Evolutionary conservation across 2,329 filamentous ascomycete species (phyloP).

Genomic region (Aspergillus latus): DNA sequence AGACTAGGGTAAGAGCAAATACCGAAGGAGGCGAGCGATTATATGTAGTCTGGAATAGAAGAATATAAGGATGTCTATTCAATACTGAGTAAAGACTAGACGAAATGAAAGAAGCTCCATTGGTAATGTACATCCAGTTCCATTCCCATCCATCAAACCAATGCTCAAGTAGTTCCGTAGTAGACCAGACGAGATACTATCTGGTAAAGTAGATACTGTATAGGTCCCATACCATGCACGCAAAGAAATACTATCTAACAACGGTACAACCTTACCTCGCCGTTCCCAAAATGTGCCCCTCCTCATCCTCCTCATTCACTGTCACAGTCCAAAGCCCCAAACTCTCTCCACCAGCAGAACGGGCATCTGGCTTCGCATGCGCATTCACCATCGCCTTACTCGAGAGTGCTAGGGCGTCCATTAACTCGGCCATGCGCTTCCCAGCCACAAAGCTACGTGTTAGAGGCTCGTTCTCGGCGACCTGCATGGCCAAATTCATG

Average conservation of each 20-base stretch:
- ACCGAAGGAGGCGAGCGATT: no score
- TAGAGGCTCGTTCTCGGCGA: constrained; percentile 67
- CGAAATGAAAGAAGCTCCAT: background rate
- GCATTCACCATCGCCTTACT: constrained; percentile 68
- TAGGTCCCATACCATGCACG: constrained; percentile 6
- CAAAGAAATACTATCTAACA: background rate
- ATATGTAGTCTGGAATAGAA: background rate
- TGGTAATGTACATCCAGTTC: constrained; percentile 7
- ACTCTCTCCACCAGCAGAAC: constrained; percentile 37
- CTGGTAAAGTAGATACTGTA: constrained; percentile 1
- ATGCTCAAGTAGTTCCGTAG: background rate
- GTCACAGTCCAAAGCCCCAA: constrained; percentile 42
- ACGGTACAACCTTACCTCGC: background rate
- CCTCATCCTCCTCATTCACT: constrained; percentile 29
- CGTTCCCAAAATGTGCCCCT: background rate
- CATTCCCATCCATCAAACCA: background rate
- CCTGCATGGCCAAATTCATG: constrained; percentile 82
- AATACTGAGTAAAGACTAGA: background rate
- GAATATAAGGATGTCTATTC: background rate
- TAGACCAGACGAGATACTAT: background rate
- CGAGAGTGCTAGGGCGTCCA: constrained; percentile 72
- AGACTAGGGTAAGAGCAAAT: no score
- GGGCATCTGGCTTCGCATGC: constrained; percentile 45
- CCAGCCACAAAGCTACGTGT: constrained; percentile 64
- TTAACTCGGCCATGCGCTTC: constrained; percentile 70